Conservation (phyloP, 208 protist genomes). For the Acanthamoeba pearcei region DNA sequence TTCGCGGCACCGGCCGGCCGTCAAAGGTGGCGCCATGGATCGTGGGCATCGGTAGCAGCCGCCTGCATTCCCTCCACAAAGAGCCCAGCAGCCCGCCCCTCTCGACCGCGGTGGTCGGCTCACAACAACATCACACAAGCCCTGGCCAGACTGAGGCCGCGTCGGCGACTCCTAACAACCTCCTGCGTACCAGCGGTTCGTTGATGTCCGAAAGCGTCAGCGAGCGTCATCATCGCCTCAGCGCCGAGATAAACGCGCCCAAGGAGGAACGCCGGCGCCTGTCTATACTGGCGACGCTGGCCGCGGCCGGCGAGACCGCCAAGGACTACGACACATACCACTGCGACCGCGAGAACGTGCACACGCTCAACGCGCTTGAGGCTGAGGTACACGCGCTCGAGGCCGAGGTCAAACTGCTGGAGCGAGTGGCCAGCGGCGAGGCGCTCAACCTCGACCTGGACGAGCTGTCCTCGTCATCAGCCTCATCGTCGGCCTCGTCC, state of each 20-base stretch:
- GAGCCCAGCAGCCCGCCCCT: too few species aligned
- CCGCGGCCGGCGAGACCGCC: neutral
- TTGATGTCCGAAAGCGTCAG: too few species aligned
- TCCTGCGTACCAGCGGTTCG: too few species aligned
- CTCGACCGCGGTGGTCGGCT: too few species aligned
- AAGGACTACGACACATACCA: neutral
- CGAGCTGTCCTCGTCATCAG: neutral
- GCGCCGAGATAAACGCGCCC: neutral
- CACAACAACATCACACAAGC: too few species aligned
- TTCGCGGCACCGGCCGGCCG: neutral
- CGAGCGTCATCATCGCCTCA: too few species aligned
- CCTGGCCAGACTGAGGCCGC: too few species aligned
- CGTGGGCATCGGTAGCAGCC: neutral
- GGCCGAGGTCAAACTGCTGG: neutral
- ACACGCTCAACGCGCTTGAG: neutral
- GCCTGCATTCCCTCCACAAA: too few species aligned
- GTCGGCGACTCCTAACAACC: too few species aligned
- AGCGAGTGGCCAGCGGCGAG: neutral
- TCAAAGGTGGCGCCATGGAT: neutral
- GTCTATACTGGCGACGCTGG: neutral
- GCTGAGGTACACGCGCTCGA: neutral
- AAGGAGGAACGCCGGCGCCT: neutral
- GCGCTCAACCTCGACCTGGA: neutral
- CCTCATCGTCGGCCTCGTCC: neutral
- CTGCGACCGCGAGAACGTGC: neutral